Percentiles rank a stretch among this genome's conserved stretches.
Conservation (phyloP, 2,329 filamentous ascomycete species). For the Penicillium sp. region DNA sequence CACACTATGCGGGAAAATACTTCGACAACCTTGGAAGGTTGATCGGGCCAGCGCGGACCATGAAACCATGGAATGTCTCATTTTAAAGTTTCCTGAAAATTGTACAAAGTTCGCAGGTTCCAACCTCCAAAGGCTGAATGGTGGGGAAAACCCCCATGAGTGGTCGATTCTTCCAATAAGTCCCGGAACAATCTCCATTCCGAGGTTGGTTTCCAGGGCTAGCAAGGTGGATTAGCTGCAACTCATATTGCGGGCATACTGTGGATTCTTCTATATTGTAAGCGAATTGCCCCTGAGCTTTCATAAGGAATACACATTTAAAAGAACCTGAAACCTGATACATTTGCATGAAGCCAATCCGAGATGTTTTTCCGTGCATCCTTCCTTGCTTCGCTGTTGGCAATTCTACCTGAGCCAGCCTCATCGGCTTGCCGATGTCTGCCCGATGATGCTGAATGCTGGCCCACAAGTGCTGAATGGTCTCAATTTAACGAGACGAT, state of each 20-base stretch:
- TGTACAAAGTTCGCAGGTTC: background rate
- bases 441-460: slow-evolving; percentile 51
- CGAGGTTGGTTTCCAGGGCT: background rate
- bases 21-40: no score
- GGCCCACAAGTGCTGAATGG: slow-evolving; percentile 52
- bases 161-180: background rate
- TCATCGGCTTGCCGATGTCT: slow-evolving; percentile 44
- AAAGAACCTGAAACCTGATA: background rate
- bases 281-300: background rate
- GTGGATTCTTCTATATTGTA: background rate
- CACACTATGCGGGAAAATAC: background rate
- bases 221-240: background rate
- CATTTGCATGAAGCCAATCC: background rate
- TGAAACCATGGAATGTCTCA: background rate
- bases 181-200: background rate
- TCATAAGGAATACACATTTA: background rate
- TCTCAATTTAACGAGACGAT: slow-evolving; percentile 51
- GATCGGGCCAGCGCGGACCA: background rate
- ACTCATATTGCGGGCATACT: background rate
- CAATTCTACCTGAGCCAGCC: background rate
- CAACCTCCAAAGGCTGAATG: background rate
- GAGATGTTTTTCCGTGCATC: background rate
- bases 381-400: slow-evolving; percentile 2
- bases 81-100: background rate
- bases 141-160: background rate